A percentile compares a stretch with the other conserved stretches of the same genome.
Conservation (phyloP, 176 grass and related monocot species). For the Ananas comosus region DNA sequence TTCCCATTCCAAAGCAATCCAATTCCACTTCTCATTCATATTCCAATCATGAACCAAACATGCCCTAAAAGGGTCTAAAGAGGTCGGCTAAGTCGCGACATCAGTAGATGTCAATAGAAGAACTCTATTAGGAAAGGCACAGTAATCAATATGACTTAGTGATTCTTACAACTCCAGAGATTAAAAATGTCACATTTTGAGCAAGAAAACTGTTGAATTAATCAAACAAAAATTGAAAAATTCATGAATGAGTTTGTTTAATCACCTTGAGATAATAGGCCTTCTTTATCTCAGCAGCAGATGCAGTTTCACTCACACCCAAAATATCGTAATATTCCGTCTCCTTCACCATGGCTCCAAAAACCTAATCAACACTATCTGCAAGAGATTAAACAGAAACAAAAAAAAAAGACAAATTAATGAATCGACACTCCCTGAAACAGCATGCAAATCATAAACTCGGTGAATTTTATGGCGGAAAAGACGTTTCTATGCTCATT, state of each 20-base stretch:
- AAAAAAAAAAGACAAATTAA: neutral
- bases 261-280: slow-evolving; percentile 89
- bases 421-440: too few species aligned
- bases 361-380: slow-evolving; percentile 12
- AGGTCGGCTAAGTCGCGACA: too few species aligned
- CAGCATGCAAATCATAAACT: too few species aligned
- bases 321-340: slow-evolving; percentile 63
- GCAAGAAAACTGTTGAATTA: neutral
- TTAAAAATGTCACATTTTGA: neutral
- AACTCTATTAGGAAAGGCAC: too few species aligned
- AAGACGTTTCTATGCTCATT: too few species aligned
- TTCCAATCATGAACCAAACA: too few species aligned
- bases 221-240: slow-evolving; percentile 10
- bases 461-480: too few species aligned
- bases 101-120: too few species aligned
- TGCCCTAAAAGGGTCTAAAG: too few species aligned
- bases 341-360: slow-evolving; percentile 53
- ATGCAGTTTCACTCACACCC: slow-evolving; percentile 65
- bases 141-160: too few species aligned
- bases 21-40: too few species aligned
- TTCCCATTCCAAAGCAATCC: too few species aligned
- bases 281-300: slow-evolving; percentile 84
- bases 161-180: neutral
- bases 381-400: neutral
- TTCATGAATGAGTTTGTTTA: neutral